Evolutionary conservation across 192 early-diverging fungal genomes (phyloP), one percentile per base, ranked within the genome.

Genomic region (Rhizophlyctis rosea): DNA sequence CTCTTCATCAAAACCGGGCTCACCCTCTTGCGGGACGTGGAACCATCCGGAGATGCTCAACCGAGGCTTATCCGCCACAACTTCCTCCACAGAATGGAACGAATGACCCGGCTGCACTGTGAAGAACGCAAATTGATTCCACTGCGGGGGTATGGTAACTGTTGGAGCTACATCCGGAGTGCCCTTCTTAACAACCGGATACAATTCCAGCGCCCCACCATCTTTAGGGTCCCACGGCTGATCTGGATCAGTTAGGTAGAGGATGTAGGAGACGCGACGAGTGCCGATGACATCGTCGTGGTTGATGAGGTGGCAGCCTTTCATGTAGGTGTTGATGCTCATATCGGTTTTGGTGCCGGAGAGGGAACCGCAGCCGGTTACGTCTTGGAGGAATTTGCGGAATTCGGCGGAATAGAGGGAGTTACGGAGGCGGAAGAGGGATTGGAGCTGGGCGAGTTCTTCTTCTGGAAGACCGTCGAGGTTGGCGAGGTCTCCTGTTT

Each of bases 201-300:
- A 90, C 23, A 92, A 79, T 70, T 92, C 90, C 55, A 92, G 63
- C 1, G 85, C 86, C 3, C 90, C 90, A 34, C 90, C 90, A 35
- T 86, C 71, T 48, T 72, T 67, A 2, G 76, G 72, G n/a, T 65
- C 29, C 88, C 88, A 90, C 21, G 51, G 44, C 3, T 82, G 73
- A 56, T 88, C 88, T 0, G 86, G 78, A 59, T 89, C 88, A 2
- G 86, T 77, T 67, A 92, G 61, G 62, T 92, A 92, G 47, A 92
- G 70, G 32, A 92, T 92, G 64, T 80, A 92, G 11, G 86, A 88
- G 14, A 92, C 87, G 4, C 81, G 70, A 4, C 90, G 78, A 44
- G 86, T 83, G 0, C 87, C 87, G 65, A 92, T 92, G 0, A 88
- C 87, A 64, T 92, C 90, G 78, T 92, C 90, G 63, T 92, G 90